phyloP scores from a whole-genome alignment of 768 basidiomycete genomes.

The Porphyrellus cyaneotinctus region DNA sequence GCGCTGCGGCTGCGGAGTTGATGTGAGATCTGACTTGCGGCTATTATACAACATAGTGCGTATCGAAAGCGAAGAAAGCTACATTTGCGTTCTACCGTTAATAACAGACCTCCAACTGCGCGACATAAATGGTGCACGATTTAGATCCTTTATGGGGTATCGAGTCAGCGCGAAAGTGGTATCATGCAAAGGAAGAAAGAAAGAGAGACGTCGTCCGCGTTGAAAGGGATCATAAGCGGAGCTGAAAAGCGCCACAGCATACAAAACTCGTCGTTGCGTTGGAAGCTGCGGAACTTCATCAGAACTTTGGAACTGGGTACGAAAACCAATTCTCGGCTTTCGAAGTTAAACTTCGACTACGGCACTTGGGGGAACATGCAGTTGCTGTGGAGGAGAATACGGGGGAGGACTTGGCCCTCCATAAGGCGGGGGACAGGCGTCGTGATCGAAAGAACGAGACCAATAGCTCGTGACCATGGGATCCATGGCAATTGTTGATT shows the following conservation, averaged over 20 bases:
- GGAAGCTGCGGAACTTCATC: too few species aligned
- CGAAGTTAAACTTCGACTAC: not conserved
- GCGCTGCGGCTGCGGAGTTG: too few species aligned
- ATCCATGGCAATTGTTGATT: not conserved
- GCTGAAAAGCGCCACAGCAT: too few species aligned
- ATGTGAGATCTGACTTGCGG: too few species aligned
- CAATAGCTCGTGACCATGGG: not conserved
- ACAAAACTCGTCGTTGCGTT: not conserved
- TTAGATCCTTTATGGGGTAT: slow-evolving; percentile 3
- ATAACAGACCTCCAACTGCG: too few species aligned
- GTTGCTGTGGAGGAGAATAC: slow-evolving; percentile 1
- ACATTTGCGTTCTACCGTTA: too few species aligned
- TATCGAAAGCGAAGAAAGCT: not conserved
- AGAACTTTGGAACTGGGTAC: too few species aligned
- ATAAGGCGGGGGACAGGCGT: slow-evolving; percentile 5
- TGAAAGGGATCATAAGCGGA: too few species aligned
- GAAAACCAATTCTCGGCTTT: too few species aligned
- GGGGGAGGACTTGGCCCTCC: slow-evolving; percentile 11
- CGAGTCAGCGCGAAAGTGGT: not conserved
- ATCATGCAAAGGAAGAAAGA: not conserved
- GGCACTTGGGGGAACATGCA: not conserved
- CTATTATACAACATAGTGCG: not conserved
- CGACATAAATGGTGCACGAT: too few species aligned
- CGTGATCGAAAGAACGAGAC: not conserved
- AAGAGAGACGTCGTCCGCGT: not conserved